Base-by-base conservation (phyloP, 306 rosid species). In the Begonia masoniana region DNA sequence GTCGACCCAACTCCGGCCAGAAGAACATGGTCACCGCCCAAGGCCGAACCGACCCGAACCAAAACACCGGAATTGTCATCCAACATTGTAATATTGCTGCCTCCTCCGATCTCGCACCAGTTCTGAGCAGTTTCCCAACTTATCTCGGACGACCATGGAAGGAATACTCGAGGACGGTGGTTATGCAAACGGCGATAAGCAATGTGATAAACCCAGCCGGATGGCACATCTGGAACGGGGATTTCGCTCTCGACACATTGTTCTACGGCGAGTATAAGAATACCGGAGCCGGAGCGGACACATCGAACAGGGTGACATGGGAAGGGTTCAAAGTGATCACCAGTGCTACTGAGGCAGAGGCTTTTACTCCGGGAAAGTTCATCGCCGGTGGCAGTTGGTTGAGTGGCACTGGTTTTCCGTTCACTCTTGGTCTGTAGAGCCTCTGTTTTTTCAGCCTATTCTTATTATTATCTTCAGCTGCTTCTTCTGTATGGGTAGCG, bases 81-180 rank as follows among this genome's bases (percentile, higher is more conserved):
- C 97, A 91, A 0, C 80, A 81, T 12, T 60, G 77, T 5, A 69
- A 91, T 35, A 82, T 91, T 1, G 97, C 84, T 1, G 80, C 97
- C 60, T 85, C 95, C 4, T 48, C 75, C 14, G 96, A 91, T 51
- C 57, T 91, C 55, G 43, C 9, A 21, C 4, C 69, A 1, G 76
- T 78, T 9, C 58, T 73, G 42, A 23, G 59, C 1, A 68, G 51
- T 49, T 79, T 91, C 68, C 76, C 77, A 1, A 78, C 97, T 0
- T 91, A 68, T 39, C 78, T 91, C 1, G 97, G 97, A 0, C 64
- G 97, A 62, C 97, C 97, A 2, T 91, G 97, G 97, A 83, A 85
- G 76, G 71, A 66, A 13, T 91, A 91, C 45, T 85, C 96, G 0
- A 81, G 96, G 52, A 91, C 97, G 3, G 92, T 91, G 56, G 35